Evolutionary conservation across 164 flowering plant species (phyloP), one percentile per base, ranked within the genome.

Genomic region (Chimonanthus praecox): DNA sequence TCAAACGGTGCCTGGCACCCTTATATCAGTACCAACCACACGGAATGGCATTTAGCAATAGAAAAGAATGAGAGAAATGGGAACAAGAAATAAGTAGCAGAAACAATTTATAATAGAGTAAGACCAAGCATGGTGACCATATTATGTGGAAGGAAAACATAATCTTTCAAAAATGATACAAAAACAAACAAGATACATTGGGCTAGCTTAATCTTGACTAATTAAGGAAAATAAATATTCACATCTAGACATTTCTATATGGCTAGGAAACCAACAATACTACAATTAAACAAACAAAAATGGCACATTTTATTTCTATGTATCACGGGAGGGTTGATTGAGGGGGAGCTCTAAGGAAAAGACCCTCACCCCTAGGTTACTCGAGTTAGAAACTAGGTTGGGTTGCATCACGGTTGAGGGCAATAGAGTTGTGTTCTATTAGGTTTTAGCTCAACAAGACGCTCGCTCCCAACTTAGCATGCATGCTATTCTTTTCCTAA

Each of bases 1-100:
- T 95, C 99, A 83, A 95, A 95, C 75, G 90, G 87, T 77, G 98
- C 97, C 99, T 95, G 89, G 63, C 78, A 68, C 67, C 69, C 69
- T 82, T 79, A 75, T 70, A 80, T 85, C 81, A 85, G 85, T 82
- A 81, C 62, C 49, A 74, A 64, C 58, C 58, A 66, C 54, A 70
- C 62, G 72, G 9, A 74, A 51, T 71, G 49, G 67, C 69, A 72
- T 73, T 33, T 71, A 69, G 63, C 65, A 64, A 64, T 2, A 51
- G 49, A 68, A 60, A 50, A 48, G 49, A 63, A 11, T 18, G 9
- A 63, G 33, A 63, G 66, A 63, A 63, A 63, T 18, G 11, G 33
- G 9, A n/a, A 63, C 16, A 54, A 10, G 21, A 33, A 50, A 11
- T 33, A 49, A 7, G 3, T 20, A 33, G 8, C 60, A 65, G 1